Evolutionary conservation across 2,329 filamentous ascomycete genomes (phyloP), one percentile per base, ranked within the genome.

Genomic region (Cladosporium austrohemisphaericum): DNA sequence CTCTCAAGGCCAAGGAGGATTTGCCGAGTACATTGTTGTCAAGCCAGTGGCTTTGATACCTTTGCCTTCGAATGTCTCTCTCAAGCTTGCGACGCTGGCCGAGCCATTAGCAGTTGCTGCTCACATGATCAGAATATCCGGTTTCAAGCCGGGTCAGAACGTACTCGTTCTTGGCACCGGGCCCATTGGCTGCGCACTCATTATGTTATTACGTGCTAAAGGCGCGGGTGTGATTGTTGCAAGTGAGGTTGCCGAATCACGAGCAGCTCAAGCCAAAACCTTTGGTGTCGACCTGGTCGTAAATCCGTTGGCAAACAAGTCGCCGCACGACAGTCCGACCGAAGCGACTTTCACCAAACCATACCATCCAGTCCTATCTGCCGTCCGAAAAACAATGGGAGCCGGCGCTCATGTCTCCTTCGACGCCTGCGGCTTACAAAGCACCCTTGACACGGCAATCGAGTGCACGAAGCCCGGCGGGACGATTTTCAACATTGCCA

Each of bases 21-120:
- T 62, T 38, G 23, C 63, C 57, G 22, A 75, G 63, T 1, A 60
- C 57, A 9, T 60, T 22, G 41, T 35, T 10, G 52, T 47, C 13
- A 46, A 50, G 26, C 49, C 43, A 14, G 40, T 41, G 38, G 49
- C 49, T n/a, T 22, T 51, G 8, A 53, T 49, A 28, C 38, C 41
- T 43, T 25, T 53, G 4, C 49, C 52, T 3, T 23, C 28, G 9
- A 35, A 53, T 13, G 49, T 49, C 11, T 47, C 49, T 19, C 31
- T 50, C 33, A 49, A 49, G 18, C 22, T 54, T 14, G 43, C 52
- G n/a, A 50, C 31, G 19, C 38, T 56, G 13, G 50, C 52, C 8
- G 54, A 56, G 41, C 54, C 54, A 20, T 38, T 56, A 8, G 54
- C 54, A 7, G 54, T 56, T 10, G 54, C 46, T 25, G 50, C 51